Base-by-base conservation (phyloP, 768 basidiomycete species). In the Pleurotus sapidus region DNA sequence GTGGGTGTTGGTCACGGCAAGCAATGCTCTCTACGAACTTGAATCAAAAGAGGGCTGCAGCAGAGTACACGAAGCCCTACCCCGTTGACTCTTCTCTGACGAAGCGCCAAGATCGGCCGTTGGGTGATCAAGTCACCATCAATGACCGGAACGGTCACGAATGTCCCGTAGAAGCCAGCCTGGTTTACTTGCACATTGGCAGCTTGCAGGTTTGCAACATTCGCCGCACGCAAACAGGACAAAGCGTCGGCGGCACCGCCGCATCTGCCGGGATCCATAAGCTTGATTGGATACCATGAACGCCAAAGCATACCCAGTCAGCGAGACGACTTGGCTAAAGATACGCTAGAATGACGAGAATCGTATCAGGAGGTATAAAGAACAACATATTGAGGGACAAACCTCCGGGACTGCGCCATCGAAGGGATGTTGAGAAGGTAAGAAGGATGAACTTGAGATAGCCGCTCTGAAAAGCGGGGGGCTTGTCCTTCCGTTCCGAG, bases 81-180 rank as follows among this genome's bases (percentile, higher is more conserved):
- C n/a, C 71, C 74, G 27, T 75, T 74, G n/a, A 70, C 60, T 1
- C 61, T 60, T 27, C 70, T 62, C 48, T 64, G 59, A 11, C 49
- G 53, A 3, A 75, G 59, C 2, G 70, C 65, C 39, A 65, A 56
- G 1, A 68, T 70, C 2, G 74, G 71, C 9, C 66, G 64, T 55
- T 72, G 71, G 7, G 62, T 56, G 18, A 75, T 74, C 56, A 75
- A 67, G 0, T 64, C 53, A 5, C 70, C 74, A 42, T 75, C 74
- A 2, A 76, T 67, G 20, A 76, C 73, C 2, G 74, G 74, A 9
- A 69, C 67, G 38, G 70, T 67, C 20, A 60, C 17, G 24, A 65
- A 70, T 2, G 70, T 72, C 1, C 70, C 69, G 46, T 61, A 71
- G 56, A 72, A 69, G 11, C 66, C 70, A 3, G 20, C 45, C 5